phyloP scores from a whole-genome alignment of 257 asterid species.

The Nicotiana attenuata region DNA sequence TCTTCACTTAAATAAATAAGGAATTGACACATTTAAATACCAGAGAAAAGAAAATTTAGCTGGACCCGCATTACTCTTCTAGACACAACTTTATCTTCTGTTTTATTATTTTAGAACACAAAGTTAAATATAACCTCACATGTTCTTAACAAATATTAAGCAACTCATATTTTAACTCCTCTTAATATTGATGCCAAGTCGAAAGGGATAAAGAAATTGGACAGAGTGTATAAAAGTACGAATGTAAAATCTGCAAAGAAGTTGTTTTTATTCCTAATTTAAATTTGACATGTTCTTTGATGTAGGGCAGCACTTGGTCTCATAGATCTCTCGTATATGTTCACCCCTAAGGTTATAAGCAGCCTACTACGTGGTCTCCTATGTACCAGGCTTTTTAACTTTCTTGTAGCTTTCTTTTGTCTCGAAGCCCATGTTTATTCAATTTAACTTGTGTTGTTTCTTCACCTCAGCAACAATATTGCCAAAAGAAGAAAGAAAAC shows the following conservation, averaged over 20 bases:
- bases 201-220: neutral
- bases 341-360: neutral
- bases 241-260: neutral
- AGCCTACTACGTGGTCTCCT: neutral
- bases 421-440: neutral
- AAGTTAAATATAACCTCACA: neutral
- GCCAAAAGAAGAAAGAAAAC: neutral
- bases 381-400: neutral
- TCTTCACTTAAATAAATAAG: neutral
- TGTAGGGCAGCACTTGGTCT: neutral
- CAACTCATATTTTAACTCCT: neutral
- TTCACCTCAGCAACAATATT: neutral
- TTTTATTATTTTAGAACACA: neutral
- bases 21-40: neutral
- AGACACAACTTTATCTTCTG: neutral
- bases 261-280: neutral
- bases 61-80: neutral
- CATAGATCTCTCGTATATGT: neutral
- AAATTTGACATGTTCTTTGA: conserved; percentile 8
- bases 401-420: neutral
- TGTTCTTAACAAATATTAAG: neutral
- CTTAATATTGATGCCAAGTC: neutral
- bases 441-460: neutral
- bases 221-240: neutral
- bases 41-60: neutral